Base-by-base conservation (phyloP, 2,329 filamentous ascomycete species). In the Aspergillus glaucus region DNA sequence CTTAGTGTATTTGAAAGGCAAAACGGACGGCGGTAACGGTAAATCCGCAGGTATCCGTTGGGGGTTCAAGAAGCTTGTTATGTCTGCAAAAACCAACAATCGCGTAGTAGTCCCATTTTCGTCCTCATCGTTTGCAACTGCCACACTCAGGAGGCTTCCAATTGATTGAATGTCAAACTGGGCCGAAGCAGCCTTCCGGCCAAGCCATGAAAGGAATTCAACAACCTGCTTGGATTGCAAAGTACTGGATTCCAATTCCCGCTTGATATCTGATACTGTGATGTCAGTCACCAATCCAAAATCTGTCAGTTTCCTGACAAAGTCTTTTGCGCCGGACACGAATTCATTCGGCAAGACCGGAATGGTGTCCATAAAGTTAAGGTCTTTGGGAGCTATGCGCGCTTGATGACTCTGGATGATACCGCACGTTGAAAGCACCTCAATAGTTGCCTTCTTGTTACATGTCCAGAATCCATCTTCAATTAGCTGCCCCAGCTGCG, bases 401-500 rank as follows among this genome's bases (percentile, higher is more conserved):
- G 96, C 88, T 57, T 87, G 80, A 10, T 87, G 82, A 32, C 87
- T 94, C n/a, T 86, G 82, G 47, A 96, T 76, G 6, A 98, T 84
- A 48, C 94, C 94, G 50, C 85, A 82, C 17, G 86, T 95, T 1
- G 91, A 96, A 55, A 94, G 84, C 6, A 96, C 80, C 61, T 96
- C 91, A 49, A 97, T 89, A 0, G 82, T 85, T 2, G 88, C 83
- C 54, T 85, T 86, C 63, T 82, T 85, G 62, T 87, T 93, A 54
- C 88, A 91, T 32, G 84, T 94, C 93, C 93, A 98, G 65, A 98
- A 98, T 0, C 90, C 88, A 68, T 96, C 88, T 62, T 96, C 91
- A 46, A 98, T 88, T 52, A 88, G 86, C 62, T 89, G 83, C 0
- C 90, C 88, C 17, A 97, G 87, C 51, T 87, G 79, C 0, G 80